These are phyloP conservation scores for Sporobolomyces phaffii DNA, from an alignment of 768 basidiomycete genomes.

Conservation along the genomic window DNA sequence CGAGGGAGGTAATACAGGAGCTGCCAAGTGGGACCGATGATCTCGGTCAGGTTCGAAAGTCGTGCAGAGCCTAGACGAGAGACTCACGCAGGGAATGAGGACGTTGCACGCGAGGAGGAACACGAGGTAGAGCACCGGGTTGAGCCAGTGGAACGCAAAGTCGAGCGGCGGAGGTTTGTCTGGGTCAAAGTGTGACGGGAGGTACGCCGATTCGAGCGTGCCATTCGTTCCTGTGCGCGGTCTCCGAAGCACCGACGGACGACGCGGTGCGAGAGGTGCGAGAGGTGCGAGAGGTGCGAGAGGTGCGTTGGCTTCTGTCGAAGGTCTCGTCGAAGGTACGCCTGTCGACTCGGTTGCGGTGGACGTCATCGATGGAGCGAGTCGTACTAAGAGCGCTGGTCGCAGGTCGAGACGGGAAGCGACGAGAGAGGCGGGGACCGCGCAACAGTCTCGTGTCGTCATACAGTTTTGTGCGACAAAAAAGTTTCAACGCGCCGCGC, in stretches of 20 bases:
- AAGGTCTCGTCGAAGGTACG: no score
- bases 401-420: no score
- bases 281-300: background rate
- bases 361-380: no score
- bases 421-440: no score
- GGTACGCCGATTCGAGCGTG: constrained; percentile 7
- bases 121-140: constrained; percentile 14
- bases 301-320: background rate
- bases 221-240: constrained; percentile 4
- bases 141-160: constrained; percentile 45
- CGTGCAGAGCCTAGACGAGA: constrained; percentile 13
- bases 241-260: background rate
- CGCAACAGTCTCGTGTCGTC: no score
- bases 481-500: no score
- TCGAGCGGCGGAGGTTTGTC: constrained; percentile 22
- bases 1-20: background rate
- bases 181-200: background rate
- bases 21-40: no score
- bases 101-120: constrained; percentile 34
- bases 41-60: no score
- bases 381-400: no score
- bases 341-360: no score
- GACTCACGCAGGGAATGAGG: constrained; percentile 32
- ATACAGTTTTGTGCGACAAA: no score
- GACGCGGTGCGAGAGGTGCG: background rate